Evolutionary conservation across 805 yeast genomes (phyloP), one percentile per base, ranked within the genome.

Genomic region (Zygoascus biomembranicola): DNA sequence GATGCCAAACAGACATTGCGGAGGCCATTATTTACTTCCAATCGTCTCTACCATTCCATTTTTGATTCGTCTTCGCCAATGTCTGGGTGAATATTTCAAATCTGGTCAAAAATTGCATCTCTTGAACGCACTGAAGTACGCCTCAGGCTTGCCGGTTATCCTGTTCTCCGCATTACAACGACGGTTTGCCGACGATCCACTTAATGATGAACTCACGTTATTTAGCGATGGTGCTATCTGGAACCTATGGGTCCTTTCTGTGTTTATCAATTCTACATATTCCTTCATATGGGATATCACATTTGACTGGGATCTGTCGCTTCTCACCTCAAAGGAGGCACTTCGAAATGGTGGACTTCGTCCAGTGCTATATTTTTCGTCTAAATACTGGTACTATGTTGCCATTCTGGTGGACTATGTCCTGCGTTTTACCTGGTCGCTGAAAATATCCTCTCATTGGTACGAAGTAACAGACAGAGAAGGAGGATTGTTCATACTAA

Each of bases 221-320:
- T 32, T 63, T 51, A 46, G 55, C 52, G 52, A 52, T 50, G 8
- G 18, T 37, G 43, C 37, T 32, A 41, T 51, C 10, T 47, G 52
- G 32, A 51, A 59, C 28, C 41, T 69, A 2, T 69, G 72, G 66
- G 61, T 66, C 14, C 55, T 71, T 60, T 71, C 71, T 61, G 81
- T 77, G 55, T 63, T 83, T 1, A 61, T 86, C 43, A 89, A 87
- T 65, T 85, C 98, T 0, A 61, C 80, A 0, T 94, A 86, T 66
- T 78, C 95, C 14, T 86, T 88, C 56, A 71, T 80, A 52, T 94
- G 99, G 99, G 99, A 94, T 67, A 68, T 92, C 11, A 77, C 77
- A 50, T 80, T 81, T 77, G 99, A 94, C 71, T 94, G 99, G 99
- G 81, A 82, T 45, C 73, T 89, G 49, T 77, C 77, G 10, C 62